phyloP scores from a whole-genome alignment of 768 basidiomycete genomes.

The Boletus edulis region DNA sequence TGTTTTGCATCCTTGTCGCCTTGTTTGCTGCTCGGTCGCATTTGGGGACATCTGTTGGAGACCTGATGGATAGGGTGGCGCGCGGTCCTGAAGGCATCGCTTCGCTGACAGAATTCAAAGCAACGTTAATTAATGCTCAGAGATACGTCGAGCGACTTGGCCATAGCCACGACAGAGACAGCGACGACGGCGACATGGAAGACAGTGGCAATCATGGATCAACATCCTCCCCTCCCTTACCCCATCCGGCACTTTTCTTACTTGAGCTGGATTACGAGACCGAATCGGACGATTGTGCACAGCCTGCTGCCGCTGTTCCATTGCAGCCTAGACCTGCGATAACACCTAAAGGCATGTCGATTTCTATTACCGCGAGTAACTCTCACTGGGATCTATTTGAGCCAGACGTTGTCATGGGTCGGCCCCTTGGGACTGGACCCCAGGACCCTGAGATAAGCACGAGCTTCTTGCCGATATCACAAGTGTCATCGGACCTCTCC shows the following conservation, averaged over 20 bases:
- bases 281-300: constrained; percentile 14
- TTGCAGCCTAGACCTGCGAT: constrained; percentile 6
- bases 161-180: constrained; percentile 13
- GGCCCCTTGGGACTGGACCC: constrained; percentile 5
- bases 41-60: constrained; percentile 12
- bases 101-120: constrained; percentile 22
- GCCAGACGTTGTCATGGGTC: background rate
- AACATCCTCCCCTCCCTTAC: constrained; percentile 16
- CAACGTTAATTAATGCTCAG: constrained; percentile 26
- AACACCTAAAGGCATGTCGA: background rate
- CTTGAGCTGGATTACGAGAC: constrained; percentile 19
- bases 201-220: constrained; percentile 23
- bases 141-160: constrained; percentile 19
- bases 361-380: constrained; percentile 4
- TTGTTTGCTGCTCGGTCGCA: constrained; percentile 14
- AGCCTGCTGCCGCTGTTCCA: background rate
- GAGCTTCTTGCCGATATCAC: constrained; percentile 11
- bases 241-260: constrained; percentile 18
- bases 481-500: constrained; percentile 1
- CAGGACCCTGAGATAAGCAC: constrained; percentile 14
- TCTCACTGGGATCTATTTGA: background rate
- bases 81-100: constrained; percentile 7
- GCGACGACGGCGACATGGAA: constrained; percentile 16
- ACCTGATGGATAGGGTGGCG: constrained; percentile 12
- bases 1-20: constrained; percentile 36